A percentile compares a stretch with the other conserved stretches of the same genome.
These are phyloP conservation scores for Nitzschia putrida DNA, from an alignment of 108 stramenopile species.

Conservation along the genomic window DNA sequence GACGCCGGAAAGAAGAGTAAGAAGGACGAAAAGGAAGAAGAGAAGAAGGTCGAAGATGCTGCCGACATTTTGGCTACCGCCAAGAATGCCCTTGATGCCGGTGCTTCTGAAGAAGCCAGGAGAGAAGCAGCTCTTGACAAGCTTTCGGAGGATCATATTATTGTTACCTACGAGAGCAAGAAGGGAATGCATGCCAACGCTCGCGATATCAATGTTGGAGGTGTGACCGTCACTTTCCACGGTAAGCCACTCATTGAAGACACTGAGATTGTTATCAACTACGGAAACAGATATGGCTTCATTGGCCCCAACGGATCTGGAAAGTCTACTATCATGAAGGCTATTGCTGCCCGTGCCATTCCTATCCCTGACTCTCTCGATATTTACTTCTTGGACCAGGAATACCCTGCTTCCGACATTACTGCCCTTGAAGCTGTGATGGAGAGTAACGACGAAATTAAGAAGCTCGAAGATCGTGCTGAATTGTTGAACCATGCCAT, in stretches of 20 bases:
- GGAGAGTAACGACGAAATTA: slow-evolving; percentile 90
- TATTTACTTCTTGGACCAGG: slow-evolving; percentile 93
- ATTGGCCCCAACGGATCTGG: slow-evolving; percentile 75
- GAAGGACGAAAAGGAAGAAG: slow-evolving; percentile 41
- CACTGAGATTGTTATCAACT: slow-evolving; percentile 87
- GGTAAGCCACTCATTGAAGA: slow-evolving; percentile 87
- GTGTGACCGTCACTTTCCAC: slow-evolving; percentile 94
- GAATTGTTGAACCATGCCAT: slow-evolving; percentile 87
- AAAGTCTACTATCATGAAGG: slow-evolving; percentile 94
- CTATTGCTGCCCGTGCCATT: slow-evolving; percentile 92
- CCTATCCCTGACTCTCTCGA: slow-evolving; percentile 97
- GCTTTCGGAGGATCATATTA: slow-evolving; percentile 74
- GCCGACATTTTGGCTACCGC: background rate
- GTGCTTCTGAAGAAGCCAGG: slow-evolving; percentile 56
- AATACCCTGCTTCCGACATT: slow-evolving; percentile 92
- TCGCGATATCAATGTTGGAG: slow-evolving; percentile 94
- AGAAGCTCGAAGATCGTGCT: slow-evolving; percentile 85
- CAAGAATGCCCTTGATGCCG: slow-evolving; percentile 39
- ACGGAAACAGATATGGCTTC: slow-evolving; percentile 94
- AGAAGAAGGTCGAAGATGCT: slow-evolving; percentile 47
- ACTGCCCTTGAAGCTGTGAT: slow-evolving; percentile 97
- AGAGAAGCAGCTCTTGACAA: slow-evolving; percentile 70
- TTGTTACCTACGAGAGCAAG: slow-evolving; percentile 79
- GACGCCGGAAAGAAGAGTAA: slow-evolving; percentile 28
- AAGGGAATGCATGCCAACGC: slow-evolving; percentile 86